phyloP scores from a whole-genome alignment of 139 green algal species.

The Microglena sp. region DNA sequence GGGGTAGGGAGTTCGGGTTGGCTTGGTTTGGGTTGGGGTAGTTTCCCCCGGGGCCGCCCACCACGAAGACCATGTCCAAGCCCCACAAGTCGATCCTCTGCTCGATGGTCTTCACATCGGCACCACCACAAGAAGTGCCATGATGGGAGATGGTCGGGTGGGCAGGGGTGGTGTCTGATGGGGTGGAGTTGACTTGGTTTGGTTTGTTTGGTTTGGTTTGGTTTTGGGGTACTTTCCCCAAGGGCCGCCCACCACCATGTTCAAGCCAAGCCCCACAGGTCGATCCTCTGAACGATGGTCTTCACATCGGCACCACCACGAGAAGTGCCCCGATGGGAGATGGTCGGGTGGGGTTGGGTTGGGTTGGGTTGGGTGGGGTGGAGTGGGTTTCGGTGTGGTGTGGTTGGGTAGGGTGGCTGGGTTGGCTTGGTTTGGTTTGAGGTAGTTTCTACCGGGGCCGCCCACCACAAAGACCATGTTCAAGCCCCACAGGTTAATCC shows the following conservation, averaged over 20 bases:
- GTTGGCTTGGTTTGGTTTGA: too few species aligned
- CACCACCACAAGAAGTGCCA: not conserved
- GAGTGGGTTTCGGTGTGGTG: too few species aligned
- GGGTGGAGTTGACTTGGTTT: too few species aligned
- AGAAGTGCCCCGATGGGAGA: not conserved
- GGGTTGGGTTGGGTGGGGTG: too few species aligned
- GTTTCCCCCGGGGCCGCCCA: conserved; percentile 84
- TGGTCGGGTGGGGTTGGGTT: too few species aligned
- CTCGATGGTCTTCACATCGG: conserved; percentile 69
- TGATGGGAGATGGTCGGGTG: not conserved
- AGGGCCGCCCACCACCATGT: conserved; percentile 93
- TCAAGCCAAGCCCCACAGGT: conserved; percentile 86
- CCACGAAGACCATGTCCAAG: conserved; percentile 93
- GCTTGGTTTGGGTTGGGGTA: too few species aligned
- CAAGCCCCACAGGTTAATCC: conserved; percentile 85
- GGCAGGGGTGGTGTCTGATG: too few species aligned
- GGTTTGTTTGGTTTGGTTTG: too few species aligned
- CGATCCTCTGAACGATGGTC: conserved; percentile 90
- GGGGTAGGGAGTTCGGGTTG: too few species aligned
- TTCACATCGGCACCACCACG: conserved; percentile 10
- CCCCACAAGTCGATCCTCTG: conserved; percentile 87
- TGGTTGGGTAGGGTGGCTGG: too few species aligned
- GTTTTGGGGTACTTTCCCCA: too few species aligned
- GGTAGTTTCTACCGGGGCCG: conserved; percentile 79
- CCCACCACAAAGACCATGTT: conserved; percentile 95